Base-by-base conservation (phyloP, 805 yeast genomes). In the Geotrichum ghanense region DNA sequence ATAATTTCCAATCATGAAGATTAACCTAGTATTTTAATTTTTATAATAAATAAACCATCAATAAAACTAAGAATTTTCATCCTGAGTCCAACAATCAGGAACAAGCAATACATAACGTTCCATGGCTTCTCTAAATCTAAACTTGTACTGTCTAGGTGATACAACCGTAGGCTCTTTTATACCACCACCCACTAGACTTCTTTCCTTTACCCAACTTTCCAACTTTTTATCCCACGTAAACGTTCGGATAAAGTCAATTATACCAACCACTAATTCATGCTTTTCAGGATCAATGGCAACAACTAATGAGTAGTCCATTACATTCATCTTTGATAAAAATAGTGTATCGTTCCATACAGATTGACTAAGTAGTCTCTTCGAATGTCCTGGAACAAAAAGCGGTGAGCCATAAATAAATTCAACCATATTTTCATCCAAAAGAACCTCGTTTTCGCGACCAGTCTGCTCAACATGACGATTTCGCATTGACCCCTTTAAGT, bases 221-320 rank as follows among this genome's bases (percentile, higher is more conserved):
- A 92, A 76, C 64, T 89, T 92, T 64, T 92, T 92, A 58, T 92
- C 99, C 99, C 99, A 92, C 0, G 99, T 92, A 57, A 90, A 92
- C 0, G 98, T 88, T 49, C 99, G 67, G 41, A 92, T 79, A 70
- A 94, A 92, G 63, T 92, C 83, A 50, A 92, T 89, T 37, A 92
- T 89, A 2, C 99, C 99, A 12, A 89, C 95, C 17, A 88, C 87
- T 31, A 92, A 69, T 46, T 81, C 81, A 10, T 68, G 61, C 42
- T 69, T 72, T 14, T 63, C 67, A 9, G 72, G 68, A 59, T 92
- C 95, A 37, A 92, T 85, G 0, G 97, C 99, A 50, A 92, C 81
- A 7, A 92, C 95, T 52, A 92, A 69, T 0, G 97, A 90, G 59
- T 92, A 92, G 63, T 92, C 99, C 99, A 92, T 92, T 3, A 92